Percentiles rank a stretch among this genome's conserved stretches.
These are phyloP conservation scores for Solanum sitiens DNA, from an alignment of 257 asterid genomes.

Conservation along the genomic window DNA sequence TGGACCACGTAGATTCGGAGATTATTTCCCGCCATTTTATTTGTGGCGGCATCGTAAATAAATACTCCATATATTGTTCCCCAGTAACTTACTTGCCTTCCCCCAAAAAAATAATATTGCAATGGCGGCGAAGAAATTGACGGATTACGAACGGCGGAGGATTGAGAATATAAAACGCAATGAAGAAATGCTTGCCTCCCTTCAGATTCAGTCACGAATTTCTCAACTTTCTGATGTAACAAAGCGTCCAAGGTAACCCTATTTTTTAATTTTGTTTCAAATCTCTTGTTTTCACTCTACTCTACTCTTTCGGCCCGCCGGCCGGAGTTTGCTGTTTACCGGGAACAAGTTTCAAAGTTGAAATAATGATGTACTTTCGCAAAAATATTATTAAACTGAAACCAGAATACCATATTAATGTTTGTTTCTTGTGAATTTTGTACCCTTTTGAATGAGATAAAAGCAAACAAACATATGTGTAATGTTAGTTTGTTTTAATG, in stretches of 20 bases:
- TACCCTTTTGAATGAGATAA: not conserved
- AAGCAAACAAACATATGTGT: not conserved
- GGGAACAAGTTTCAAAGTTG: not conserved
- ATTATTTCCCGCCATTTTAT: not conserved
- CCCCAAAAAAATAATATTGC: not conserved
- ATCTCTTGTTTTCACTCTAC: not conserved
- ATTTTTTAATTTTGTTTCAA: not conserved
- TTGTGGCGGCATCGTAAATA: not conserved
- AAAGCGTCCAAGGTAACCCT: conserved; percentile 35
- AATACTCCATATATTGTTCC: not conserved
- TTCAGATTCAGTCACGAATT: conserved; percentile 52
- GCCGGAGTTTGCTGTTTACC: not conserved
- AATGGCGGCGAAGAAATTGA: conserved; percentile 36
- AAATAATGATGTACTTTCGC: not conserved
- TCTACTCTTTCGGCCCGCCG: not conserved
- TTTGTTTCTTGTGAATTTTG: not conserved
- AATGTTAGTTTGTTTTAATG: not conserved
- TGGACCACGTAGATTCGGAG: not conserved
- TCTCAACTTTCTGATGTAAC: conserved; percentile 38
- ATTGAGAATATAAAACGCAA: conserved; percentile 80
- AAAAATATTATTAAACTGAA: too few species aligned
- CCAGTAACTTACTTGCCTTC: not conserved
- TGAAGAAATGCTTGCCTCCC: conserved; percentile 71
- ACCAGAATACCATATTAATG: not conserved
- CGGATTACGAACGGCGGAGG: conserved; percentile 74